Base-by-base conservation (phyloP, 495 filamentous ascomycete species). In the Articulospora tetracladia region DNA sequence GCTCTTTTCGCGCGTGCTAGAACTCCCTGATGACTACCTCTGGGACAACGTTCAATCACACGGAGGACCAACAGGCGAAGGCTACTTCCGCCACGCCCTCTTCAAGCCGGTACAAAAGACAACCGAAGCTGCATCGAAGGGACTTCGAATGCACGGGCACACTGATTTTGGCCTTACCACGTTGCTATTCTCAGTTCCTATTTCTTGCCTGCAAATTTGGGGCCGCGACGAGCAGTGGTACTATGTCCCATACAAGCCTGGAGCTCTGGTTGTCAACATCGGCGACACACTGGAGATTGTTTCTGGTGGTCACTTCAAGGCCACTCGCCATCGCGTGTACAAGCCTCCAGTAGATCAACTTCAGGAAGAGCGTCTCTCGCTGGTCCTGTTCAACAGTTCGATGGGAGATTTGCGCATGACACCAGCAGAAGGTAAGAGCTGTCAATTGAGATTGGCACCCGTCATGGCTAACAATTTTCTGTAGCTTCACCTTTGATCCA, bases 301-400 rank as follows among this genome's bases (percentile, higher is more conserved):
- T 6, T 76, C 77, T 10, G 77, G 77, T 30, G 77, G 77, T 1
- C 77, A 77, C 47, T 79, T 79, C 62, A 77, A 76, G 66, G 74
- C 77, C 23, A 79, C 77, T 46, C 67, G 71, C 3, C 77, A 79
- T 60, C 67, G 72, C 19, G 76, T 79, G 0, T 72, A 62, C 58
- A 74, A 70, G 64, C 76, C 69, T 13, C 76, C 76, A 3, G 68
- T 62, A 0, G 76, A 79, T 61, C 76, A 79, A 51, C 26, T 69
- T 36, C 57, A 72, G 19, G 64, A 70, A 56, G 71, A 77, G 65
- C 69, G 76, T 32, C 64, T 78, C 3, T 77, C 74, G 0, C 58
- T 78, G 48, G 76, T 78, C 3, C 62, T 75, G 3, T 78, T 78
- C 58, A 78, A 78, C 56, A 72, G 70, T 47, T 75, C 72, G 11